Conservation (phyloP, 2,329 filamentous ascomycete genomes). For the Tolypocladium tundrense region DNA sequence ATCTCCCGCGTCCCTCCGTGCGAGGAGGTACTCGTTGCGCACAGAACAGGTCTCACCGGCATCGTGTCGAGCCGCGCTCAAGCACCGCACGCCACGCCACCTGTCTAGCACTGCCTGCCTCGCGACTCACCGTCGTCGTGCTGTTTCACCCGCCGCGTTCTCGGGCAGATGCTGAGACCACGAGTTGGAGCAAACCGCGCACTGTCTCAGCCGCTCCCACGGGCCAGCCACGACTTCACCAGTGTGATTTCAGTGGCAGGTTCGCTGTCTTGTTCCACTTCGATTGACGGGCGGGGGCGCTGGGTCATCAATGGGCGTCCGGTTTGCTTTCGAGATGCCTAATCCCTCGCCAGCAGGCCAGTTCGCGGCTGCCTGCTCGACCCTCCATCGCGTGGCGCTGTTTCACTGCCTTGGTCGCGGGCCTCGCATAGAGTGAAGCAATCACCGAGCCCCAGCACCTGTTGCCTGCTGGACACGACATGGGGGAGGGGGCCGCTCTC, state of each 20-base stretch:
- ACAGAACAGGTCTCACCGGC: not conserved
- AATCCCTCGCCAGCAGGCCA: not conserved
- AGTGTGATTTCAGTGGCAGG: not conserved
- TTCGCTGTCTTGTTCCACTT: not conserved
- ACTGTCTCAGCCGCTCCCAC: not conserved
- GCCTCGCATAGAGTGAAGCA: not conserved
- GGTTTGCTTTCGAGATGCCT: not conserved
- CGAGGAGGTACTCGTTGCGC: not conserved
- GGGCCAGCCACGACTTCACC: not conserved
- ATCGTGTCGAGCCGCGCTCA: not conserved
- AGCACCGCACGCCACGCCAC: not conserved
- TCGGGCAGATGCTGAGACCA: not conserved
- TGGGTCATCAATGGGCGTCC: not conserved
- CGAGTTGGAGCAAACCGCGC: not conserved
- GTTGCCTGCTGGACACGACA: not conserved
- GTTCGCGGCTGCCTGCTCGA: not conserved
- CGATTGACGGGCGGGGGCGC: not conserved
- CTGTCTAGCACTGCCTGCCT: not conserved
- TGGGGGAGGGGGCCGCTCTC: not conserved
- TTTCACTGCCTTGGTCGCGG: not conserved
- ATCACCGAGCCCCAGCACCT: not conserved
- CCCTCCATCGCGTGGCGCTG: not conserved
- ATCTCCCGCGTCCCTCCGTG: not conserved
- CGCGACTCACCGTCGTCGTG: not conserved
- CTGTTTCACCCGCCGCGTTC: not conserved